Evolutionary conservation across 176 grass and related monocot genomes (phyloP), one percentile per base, ranked within the genome.

Genomic region (Oryza coarctata): DNA sequence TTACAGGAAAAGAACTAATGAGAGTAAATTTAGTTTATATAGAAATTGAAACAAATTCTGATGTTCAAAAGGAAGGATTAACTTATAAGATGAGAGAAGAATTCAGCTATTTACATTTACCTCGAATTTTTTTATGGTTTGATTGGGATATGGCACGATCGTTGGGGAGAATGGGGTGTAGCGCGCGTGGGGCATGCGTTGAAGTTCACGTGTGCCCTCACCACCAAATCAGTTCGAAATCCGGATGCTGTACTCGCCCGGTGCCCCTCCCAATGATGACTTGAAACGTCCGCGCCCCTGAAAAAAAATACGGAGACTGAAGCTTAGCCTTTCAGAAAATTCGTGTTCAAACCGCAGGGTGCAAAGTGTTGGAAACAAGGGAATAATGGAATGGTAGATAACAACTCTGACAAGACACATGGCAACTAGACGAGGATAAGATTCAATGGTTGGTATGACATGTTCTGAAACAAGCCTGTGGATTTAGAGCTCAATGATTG

Each of bases 161-260:
- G 22, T 60, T 60, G 22, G 22, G 55, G n/a, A 60, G n/a, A 1
- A 25, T 25, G n/a, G n/a, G 55, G 34, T 67, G 80, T 45, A 45
- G 20, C 22, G 61, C 5, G 27, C 47, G 81, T 84, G 87, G 63
- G 50, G 50, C 82, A 64, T 12, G 82, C 50, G 63, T 65, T 69
- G 38, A 64, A 39, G 12, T 85, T 81, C 87, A 81, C 77, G 72
- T 81, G 87, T 75, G 70, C 63, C 32, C n/a, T n/a, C 61, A 15
- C 39, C 55, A 63, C 39, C 39, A 34, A 38, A 71, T 71, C 65
- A 6, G 33, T 41, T 71, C 74, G 23, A 63, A 60, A 12, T 28
- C 85, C 45, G 63, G 3, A 79, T 67, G 70, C 33, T 64, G 17
- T 40, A 58, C 38, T 70, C 55, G 20, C 31, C 39, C 29, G 3